Percentiles rank a stretch among this genome's conserved stretches.
phyloP scores from a whole-genome alignment of 2,329 filamentous ascomycete species.

The Zymoseptoria tritici region DNA sequence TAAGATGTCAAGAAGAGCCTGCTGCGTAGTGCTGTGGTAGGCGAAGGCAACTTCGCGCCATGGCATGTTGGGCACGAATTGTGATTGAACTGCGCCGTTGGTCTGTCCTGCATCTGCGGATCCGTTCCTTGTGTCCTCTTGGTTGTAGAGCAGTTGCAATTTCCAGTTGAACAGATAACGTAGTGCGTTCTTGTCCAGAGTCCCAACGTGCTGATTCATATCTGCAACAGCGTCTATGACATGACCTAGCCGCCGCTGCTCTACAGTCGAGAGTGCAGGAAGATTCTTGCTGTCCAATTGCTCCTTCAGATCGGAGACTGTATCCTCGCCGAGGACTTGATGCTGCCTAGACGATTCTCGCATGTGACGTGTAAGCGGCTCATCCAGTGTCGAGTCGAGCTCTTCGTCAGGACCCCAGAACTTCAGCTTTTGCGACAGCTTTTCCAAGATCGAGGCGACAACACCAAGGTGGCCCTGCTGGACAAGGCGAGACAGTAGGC shows the following conservation, averaged over 20 bases:
- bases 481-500: constrained; percentile 81
- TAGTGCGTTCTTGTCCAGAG: constrained; percentile 22
- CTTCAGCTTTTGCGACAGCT: constrained; percentile 68
- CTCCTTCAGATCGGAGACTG: constrained; percentile 19
- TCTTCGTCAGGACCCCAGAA: constrained; percentile 75
- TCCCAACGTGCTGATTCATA: constrained; percentile 19
- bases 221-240: constrained; percentile 23
- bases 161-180: constrained; percentile 29
- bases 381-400: constrained; percentile 66
- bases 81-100: constrained; percentile 7
- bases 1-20: constrained; percentile 67
- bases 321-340: constrained; percentile 12
- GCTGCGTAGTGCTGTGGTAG: constrained; percentile 62
- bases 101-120: constrained; percentile 21
- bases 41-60: constrained; percentile 79
- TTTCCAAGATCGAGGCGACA: constrained; percentile 65
- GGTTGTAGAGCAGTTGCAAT: constrained; percentile 15
- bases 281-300: constrained; percentile 45
- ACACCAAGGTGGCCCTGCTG: constrained; percentile 66
- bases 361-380: constrained; percentile 5
- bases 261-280: constrained; percentile 17
- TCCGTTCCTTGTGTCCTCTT: background rate
- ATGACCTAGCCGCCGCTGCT: constrained; percentile 20
- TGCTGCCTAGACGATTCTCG: constrained; percentile 30
- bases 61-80: constrained; percentile 40